These are phyloP conservation scores for Mucor mucedo DNA, from an alignment of 371 early-diverging fungal genomes.

Conservation along the genomic window DNA sequence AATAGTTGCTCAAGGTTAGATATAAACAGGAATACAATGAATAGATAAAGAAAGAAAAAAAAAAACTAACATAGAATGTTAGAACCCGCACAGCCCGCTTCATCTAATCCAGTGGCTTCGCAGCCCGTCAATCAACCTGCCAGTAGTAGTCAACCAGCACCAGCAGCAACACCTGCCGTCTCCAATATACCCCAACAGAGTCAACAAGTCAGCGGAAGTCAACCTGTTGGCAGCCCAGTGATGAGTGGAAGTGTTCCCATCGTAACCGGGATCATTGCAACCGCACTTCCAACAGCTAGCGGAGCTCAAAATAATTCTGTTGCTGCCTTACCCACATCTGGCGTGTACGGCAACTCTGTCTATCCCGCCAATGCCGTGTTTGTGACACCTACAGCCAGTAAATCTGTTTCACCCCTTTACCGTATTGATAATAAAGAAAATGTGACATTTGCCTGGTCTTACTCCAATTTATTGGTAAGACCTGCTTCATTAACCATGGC, in stretches of 20 bases:
- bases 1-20: slow-evolving; percentile 31
- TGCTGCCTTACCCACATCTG: slow-evolving; percentile 43
- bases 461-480: slow-evolving; percentile 42
- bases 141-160: not conserved
- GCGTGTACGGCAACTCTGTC: slow-evolving; percentile 44
- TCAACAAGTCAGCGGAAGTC: not conserved
- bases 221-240: not conserved
- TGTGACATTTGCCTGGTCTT: slow-evolving; percentile 53
- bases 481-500: slow-evolving; percentile 52
- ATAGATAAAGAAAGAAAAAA: slow-evolving; percentile 1
- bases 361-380: slow-evolving; percentile 44
- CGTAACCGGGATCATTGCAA: slow-evolving; percentile 3
- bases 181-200: not conserved
- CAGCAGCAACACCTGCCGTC: not conserved
- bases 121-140: not conserved
- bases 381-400: slow-evolving; percentile 45
- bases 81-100: not conserved
- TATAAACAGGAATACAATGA: too few relatives aligned
- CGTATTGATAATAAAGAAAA: slow-evolving; percentile 47
- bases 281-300: not conserved
- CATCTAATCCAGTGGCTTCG: not conserved
- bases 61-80: not conserved
- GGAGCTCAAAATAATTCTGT: slow-evolving; percentile 22
- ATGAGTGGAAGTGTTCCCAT: not conserved
- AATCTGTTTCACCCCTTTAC: slow-evolving; percentile 50